A percentile compares a stretch with the other conserved stretches of the same genome.
phyloP scores from a whole-genome alignment of 768 basidiomycete species.

The Mycena galericulata region DNA sequence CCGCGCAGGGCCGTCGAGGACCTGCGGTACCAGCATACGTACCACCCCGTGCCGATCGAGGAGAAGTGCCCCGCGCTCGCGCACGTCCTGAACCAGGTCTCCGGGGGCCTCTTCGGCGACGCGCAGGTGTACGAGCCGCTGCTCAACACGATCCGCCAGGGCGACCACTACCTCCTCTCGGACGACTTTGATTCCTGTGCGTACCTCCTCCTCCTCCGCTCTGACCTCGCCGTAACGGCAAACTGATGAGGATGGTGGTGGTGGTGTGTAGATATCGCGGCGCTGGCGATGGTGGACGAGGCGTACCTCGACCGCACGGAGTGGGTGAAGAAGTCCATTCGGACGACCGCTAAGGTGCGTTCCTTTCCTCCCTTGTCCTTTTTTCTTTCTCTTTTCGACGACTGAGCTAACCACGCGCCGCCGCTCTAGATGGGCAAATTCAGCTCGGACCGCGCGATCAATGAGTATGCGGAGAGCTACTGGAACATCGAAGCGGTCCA shows the following conservation, averaged over 20 bases:
- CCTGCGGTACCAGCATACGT: constrained; percentile 86
- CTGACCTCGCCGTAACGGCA: not conserved
- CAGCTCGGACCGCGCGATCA: constrained; percentile 93
- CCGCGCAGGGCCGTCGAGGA: constrained; percentile 77
- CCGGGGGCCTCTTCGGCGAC: constrained; percentile 86
- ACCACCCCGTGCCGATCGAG: constrained; percentile 84
- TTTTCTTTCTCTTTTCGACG: not conserved
- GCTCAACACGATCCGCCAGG: constrained; percentile 80
- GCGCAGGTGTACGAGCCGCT: constrained; percentile 87
- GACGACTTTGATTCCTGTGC: constrained; percentile 96
- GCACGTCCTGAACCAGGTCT: constrained; percentile 80
- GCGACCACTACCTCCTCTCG: constrained; percentile 84
- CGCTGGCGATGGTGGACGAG: constrained; percentile 88
- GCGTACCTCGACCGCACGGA: constrained; percentile 85
- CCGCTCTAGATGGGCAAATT: constrained; percentile 91
- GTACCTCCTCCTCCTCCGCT: constrained; percentile 38
- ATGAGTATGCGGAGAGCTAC: constrained; percentile 91
- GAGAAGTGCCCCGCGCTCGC: constrained; percentile 88
- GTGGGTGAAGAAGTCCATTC: constrained; percentile 94
- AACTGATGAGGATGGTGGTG: no score
- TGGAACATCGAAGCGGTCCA: constrained; percentile 75
- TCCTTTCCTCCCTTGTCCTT: not conserved
- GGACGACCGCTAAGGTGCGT: constrained; percentile 79
- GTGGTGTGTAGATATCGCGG: constrained; percentile 72
- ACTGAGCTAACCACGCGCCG: constrained; percentile 5